Base-by-base conservation (phyloP, 495 filamentous ascomycete species). In the Talaromyces thailandensis region DNA sequence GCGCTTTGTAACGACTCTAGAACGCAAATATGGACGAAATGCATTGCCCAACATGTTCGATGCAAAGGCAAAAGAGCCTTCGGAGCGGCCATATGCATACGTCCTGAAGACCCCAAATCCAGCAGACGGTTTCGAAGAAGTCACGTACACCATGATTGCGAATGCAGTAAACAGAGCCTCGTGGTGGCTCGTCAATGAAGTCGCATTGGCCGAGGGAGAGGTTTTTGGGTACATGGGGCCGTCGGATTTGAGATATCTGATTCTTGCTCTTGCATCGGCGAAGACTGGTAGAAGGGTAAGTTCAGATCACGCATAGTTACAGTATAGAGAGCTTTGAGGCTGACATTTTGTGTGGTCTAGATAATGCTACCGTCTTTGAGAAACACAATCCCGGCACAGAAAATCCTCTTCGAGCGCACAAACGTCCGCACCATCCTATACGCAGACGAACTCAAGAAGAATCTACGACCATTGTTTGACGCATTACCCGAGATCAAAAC, bases 101-200 rank as follows among this genome's bases (percentile, higher is more conserved):
- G 29, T 59, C 21, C 7, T 59, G 31, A 40, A 43, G 23, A 59
- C 29, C 18, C 56, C 56, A 7, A 40, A 59, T 40, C 56, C 56
- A 37, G 56, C 29, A 37, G 56, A 59, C 28, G 56, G 56, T 0
- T 59, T 59, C 11, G 56, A 59, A 3, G 31, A 23, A 24, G 24
- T 84, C 40, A 80, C 73, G 2, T 82, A 76, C 65, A 59, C 62
- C n/a, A 63, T 75, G 26, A 69, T 80, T 23, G 75, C 79, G 24
- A 80, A 77, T 60, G 76, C 77, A 37, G 63, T 85, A 62, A 82
- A 85, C 65, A 68, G 69, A 12, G 66, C 72, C 12, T 75, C 79
- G 11, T 79, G 76, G 69, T 75, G 73, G 69, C 65, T 85, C n/a
- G 56, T 59, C 8, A 59, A 59, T 43, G 56, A 59, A 24, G 56